Base-by-base conservation (phyloP, 1,284 basidiomycete genomes). In the Ustilago shanxiensis region DNA sequence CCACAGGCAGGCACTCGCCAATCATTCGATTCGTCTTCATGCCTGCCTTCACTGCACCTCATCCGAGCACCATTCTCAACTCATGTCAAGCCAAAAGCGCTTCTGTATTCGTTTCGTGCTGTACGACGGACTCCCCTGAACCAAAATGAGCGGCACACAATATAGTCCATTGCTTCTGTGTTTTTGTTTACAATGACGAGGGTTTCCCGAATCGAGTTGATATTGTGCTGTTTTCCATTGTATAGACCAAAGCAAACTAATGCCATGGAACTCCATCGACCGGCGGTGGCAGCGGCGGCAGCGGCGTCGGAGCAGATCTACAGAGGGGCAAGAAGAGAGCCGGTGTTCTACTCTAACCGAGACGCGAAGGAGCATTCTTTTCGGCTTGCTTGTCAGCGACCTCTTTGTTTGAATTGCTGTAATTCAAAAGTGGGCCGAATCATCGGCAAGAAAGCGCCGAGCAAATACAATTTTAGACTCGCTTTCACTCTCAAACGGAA, bases 181-280 rank as follows among this genome's bases (percentile, higher is more conserved):
- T 41, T 16, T 14, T 41, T 41, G 13, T 41, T 14, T 20, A 41
- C 39, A 41, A 41, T 41, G 39, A 41, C 39, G 39, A 41, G 18
- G n/a, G 9, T 18, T 18, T 18, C n/a, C n/a, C n/a, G n/a, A 11
- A 20, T n/a, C 44, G 44, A 45, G 44, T 6, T 5, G 31, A 11
- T 11, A 14, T 14, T 14, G 35, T 45, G 44, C 8, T 16, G 35
- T 14, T 16, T 3, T 45, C 3, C 8, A 20, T 45, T 20, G n/a
- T 22, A 45, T 22, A 45, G 7, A 45, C 5, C 11, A 33, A n/a
- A 20, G 4, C 4, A 20, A 22, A 45, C 3, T n/a, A 45, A 20
- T 45, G 24, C 52, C 22, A 54, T 54, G 53, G 52, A 50, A 56
- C 29, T 45, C 60, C 60, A 52, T 31, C 45, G 52, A 50, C 54